Evolutionary conservation across 2,329 filamentous ascomycete genomes (phyloP), one percentile per base, ranked within the genome.

Genomic region (Talaromyces sp.): DNA sequence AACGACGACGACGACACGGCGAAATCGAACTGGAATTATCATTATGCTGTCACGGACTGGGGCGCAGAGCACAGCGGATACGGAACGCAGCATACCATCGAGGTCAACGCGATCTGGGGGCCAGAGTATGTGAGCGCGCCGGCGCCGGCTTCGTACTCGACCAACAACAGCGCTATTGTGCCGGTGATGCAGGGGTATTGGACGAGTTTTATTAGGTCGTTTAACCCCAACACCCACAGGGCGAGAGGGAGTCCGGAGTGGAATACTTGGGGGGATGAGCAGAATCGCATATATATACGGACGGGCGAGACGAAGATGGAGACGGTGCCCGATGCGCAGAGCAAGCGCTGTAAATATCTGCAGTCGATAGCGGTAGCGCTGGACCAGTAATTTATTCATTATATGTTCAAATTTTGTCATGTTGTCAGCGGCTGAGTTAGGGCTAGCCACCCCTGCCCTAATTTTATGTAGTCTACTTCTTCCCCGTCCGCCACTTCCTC

Each of bases 401-500:
- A 27, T n/a, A 4, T 5, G 17, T 55, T 22, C 27, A 28, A 28
- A 7, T 30, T 53, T 59, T 47, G 9, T n/a, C 13, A 10, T 49
- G 13, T 19, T 39, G 33, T 22, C 1, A 22, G 22, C 30, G 49
- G 27, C 28, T 52, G 27, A 32, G 13, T 44, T 19, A 52, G n/a
- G 32, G 27, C 22, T 33, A 32, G 30, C 28, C 9, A 22, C 49
- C 15, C 27, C 13, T 1, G 4, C 15, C 22, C 10, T 33, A 15
- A 8, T 8, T 39, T 2, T 39, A 8, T 9, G 8, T 22, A 22
- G 22, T 62, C 66, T 71, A 78, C 68, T 81, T 84, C 73, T 82
- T 85, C 59, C 84, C 83, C 74, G 91, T 92, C 75, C 92, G 84
- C 73, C 82, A 82, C 73, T 85, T 83, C 82, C 88, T 95, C 82